Conservation (phyloP, 768 basidiomycete genomes). For the Hygrocybe coccinea region DNA sequence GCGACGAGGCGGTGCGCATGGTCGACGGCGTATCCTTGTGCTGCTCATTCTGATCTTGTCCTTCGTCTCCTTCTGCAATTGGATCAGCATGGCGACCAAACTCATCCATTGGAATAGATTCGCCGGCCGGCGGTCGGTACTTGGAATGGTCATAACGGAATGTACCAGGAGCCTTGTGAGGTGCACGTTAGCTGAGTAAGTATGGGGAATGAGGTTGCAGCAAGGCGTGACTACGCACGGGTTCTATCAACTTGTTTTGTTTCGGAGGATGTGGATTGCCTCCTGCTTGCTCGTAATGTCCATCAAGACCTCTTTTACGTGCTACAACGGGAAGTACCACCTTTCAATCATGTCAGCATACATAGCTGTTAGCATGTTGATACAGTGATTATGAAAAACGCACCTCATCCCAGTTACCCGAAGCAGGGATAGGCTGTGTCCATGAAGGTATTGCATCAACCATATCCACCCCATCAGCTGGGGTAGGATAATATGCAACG, state of each 20-base stretch:
- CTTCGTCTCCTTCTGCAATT: conserved; percentile 21
- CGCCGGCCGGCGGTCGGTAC: conserved; percentile 47
- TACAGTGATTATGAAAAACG: conserved; percentile 21
- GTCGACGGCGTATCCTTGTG: conserved; percentile 27
- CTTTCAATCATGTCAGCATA: conserved; percentile 33
- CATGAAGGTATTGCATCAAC: conserved; percentile 76
- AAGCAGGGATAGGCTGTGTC: conserved; percentile 65
- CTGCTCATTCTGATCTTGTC: conserved; percentile 13
- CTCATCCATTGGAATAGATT: conserved; percentile 59
- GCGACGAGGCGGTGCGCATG: conserved; percentile 34
- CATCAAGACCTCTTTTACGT: conserved; percentile 73
- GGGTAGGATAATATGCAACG: conserved; percentile 64
- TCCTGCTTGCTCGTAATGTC: conserved; percentile 60
- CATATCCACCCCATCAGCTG: conserved; percentile 50
- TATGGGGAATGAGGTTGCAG: conserved; percentile 1
- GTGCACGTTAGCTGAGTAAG: too few species aligned
- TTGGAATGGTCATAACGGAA: conserved; percentile 76
- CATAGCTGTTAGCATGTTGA: conserved; percentile 4
- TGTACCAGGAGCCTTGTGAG: conserved; percentile 67
- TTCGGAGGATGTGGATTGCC: conserved; percentile 60
- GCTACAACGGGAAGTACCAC: conserved; percentile 83
- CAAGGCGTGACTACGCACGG: conserved; percentile 42
- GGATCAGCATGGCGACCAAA: conserved; percentile 45
- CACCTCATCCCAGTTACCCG: conserved; percentile 84
- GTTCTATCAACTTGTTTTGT: conserved; percentile 42